Base-by-base conservation (phyloP, 148 eudicot genomes). In the Selenicereus undatus region DNA sequence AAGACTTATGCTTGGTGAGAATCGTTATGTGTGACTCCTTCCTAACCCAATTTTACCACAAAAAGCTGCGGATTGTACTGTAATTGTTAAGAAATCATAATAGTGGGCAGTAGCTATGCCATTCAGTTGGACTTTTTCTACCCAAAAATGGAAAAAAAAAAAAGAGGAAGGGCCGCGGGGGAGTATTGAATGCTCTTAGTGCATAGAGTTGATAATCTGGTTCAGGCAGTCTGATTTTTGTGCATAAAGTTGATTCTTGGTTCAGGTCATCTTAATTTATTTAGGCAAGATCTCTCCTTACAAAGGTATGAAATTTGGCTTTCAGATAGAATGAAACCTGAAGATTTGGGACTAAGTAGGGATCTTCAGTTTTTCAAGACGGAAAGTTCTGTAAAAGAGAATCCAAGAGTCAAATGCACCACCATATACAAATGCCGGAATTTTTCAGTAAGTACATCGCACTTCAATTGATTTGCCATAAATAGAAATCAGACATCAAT, bases 281-380 rank as follows among this genome's bases (percentile, higher is more conserved):
- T 42, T 79, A 13, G 10, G 22, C 22, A 30, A 18, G 50, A 27
- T 21, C 18, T 24, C 48, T 78, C 77, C 76, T 74, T 32, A 21
- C 11, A 18, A 56, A 45, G 69, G 27, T 56, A 11, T 17, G 27
- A 21, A 72, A 66, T 68, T 51, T 79, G 36, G 16, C 65, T 76
- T 79, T 14, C 76, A 94, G 98, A 94, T 86, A 76, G 78, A 42
- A 87, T 94, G 93, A 82, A 71, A 74, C 97, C 98, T 3, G 97
- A 90, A 83, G 98, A 92, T 90, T 86, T 94, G 32, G 94, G 98
- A 27, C 85, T 94, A 51, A 86, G 92, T 56, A 70, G 80, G 81
- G 87, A 90, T 78, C 77, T 90, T 50, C 94, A 81, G 11, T 94
- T 94, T 80, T 91, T 92, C 84, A 85, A 90, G 13, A 86, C 89